These are phyloP conservation scores for Herpetomonas tarakana DNA, from an alignment of 208 protist species.

Conservation along the genomic window DNA sequence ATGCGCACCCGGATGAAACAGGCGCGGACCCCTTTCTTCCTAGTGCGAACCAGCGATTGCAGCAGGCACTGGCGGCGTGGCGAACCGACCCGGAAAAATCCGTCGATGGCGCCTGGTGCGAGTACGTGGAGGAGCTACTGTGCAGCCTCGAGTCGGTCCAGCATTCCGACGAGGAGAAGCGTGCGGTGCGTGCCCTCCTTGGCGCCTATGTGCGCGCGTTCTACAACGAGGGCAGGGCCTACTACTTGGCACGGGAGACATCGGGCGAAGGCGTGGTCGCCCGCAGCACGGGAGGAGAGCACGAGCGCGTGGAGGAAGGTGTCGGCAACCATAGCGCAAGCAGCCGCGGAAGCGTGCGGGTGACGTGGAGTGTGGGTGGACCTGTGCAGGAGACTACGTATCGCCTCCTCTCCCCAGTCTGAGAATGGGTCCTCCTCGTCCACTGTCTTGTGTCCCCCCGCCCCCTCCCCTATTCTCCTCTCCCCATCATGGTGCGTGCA, in stretches of 20 bases:
- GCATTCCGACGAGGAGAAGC: neutral
- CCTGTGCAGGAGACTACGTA: slow-evolving; percentile 8
- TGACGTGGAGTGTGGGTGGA: slow-evolving; percentile 36
- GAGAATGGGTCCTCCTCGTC: too few species aligned
- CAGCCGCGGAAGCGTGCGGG: slow-evolving; percentile 1
- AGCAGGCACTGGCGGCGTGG: neutral
- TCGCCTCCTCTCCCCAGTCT: too few species aligned
- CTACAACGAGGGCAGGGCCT: slow-evolving; percentile 15
- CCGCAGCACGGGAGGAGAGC: neutral
- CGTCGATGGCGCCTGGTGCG: neutral
- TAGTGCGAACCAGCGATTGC: neutral
- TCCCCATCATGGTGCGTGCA: too few species aligned
- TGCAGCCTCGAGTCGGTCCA: neutral
- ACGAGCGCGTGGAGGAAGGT: neutral
- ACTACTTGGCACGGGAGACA: slow-evolving; percentile 11
- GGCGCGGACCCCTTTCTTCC: neutral
- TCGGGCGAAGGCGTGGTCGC: neutral
- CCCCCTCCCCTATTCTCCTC: too few species aligned
- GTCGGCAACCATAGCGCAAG: neutral
- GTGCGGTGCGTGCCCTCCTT: slow-evolving; percentile 14
- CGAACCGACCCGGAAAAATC: neutral
- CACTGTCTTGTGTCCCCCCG: too few species aligned
- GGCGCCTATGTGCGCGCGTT: slow-evolving; percentile 12
- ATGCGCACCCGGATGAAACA: neutral
- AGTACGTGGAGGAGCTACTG: slow-evolving; percentile 5